These are phyloP conservation scores for Sequoiadendron giganteum DNA, from an alignment of 75 land plant species.

Conservation along the genomic window DNA sequence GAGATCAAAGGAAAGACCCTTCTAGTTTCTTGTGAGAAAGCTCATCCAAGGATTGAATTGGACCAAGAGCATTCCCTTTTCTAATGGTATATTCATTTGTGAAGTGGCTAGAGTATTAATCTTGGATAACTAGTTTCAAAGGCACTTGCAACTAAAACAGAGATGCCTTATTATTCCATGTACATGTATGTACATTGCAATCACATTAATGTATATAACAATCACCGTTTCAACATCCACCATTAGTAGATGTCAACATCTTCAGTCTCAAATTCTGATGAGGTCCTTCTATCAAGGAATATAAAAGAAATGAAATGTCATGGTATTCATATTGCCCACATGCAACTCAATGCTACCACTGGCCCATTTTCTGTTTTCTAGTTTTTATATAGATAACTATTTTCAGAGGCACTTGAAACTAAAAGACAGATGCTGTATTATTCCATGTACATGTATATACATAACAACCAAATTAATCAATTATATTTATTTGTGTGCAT, in stretches of 20 bases:
- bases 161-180: too few relatives aligned
- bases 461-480: neutral
- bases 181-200: too few relatives aligned
- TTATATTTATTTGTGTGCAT: neutral
- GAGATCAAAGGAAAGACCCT: too few relatives aligned
- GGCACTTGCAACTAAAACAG: too few relatives aligned
- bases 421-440: neutral
- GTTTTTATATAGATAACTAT: neutral
- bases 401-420: neutral
- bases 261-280: neutral
- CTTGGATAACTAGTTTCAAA: too few relatives aligned
- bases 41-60: too few relatives aligned
- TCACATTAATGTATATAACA: neutral
- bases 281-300: neutral
- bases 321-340: neutral
- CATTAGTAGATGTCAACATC: neutral
- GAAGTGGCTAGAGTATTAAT: neutral
- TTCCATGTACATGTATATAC: neutral
- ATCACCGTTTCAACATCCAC: neutral
- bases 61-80: too few relatives aligned
- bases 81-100: too few relatives aligned
- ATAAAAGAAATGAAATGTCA: neutral
- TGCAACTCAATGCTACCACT: neutral
- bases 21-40: too few relatives aligned
- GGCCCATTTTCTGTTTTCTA: neutral